Evolutionary conservation across 306 rosid genomes (phyloP).

Genomic region (Geum urbanum): DNA sequence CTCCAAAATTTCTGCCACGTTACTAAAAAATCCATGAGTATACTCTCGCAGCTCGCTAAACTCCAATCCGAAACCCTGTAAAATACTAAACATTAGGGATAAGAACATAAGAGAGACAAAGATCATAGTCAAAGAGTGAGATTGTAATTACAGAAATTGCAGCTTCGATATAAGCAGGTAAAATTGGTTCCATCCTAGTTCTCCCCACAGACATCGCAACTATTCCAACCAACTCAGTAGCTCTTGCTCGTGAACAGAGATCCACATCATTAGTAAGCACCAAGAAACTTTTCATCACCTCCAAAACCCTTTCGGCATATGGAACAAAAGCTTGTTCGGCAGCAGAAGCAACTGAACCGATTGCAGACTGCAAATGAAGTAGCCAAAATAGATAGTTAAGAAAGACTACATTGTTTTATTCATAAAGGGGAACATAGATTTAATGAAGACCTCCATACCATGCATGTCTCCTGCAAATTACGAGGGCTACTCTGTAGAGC

Average conservation of each 20-base stretch:
- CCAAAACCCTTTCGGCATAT: constrained; percentile 91
- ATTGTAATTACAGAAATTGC: constrained; percentile 73
- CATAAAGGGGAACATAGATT: constrained; percentile 3
- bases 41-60: constrained; percentile 96
- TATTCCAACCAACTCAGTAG: constrained; percentile 97
- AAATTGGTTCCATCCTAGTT: constrained; percentile 79
- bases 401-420: not conserved
- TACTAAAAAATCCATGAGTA: constrained; percentile 97
- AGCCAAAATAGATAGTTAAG: constrained; percentile 13
- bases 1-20: constrained; percentile 86
- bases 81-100: constrained; percentile 23
- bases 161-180: constrained; percentile 88
- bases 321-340: constrained; percentile 95
- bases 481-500: constrained; percentile 83
- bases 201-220: constrained; percentile 97
- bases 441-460: constrained; percentile 49
- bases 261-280: constrained; percentile 89
- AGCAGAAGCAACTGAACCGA: constrained; percentile 96
- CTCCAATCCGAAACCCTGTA: constrained; percentile 87
- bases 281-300: constrained; percentile 89
- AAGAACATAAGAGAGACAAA: constrained; percentile 14
- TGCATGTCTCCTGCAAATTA: constrained; percentile 95
- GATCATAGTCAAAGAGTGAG: constrained; percentile 21
- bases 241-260: constrained; percentile 92
- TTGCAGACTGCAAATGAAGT: constrained; percentile 78